Evolutionary conservation across 1,139 yeast species (phyloP).

Genomic region (Saccharomyces hybrid): DNA sequence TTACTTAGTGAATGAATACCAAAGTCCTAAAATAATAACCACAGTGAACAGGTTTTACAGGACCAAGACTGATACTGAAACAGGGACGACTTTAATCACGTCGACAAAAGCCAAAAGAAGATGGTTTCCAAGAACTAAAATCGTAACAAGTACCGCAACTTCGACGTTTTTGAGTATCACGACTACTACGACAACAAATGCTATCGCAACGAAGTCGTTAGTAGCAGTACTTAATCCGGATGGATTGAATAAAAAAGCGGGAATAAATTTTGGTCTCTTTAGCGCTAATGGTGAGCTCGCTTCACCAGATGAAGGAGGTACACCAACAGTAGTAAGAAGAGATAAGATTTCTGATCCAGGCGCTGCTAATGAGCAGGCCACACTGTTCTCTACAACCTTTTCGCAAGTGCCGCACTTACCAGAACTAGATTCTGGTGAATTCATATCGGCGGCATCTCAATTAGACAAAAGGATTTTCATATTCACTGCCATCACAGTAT

Average conservation of each 20-base stretch:
- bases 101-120: slow-evolving; percentile 13
- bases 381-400: neutral
- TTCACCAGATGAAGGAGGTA: neutral
- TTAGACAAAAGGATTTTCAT: slow-evolving; percentile 6
- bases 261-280: neutral
- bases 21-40: slow-evolving; percentile 4
- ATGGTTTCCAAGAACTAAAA: slow-evolving; percentile 13
- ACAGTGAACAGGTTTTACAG: slow-evolving; percentile 1
- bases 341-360: neutral
- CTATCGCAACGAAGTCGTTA: neutral
- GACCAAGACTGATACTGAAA: slow-evolving; percentile 11
- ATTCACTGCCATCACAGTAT: slow-evolving; percentile 8
- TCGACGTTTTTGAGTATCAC: slow-evolving; percentile 5
- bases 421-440: neutral
- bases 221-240: neutral
- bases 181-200: neutral
- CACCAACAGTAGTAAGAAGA: neutral
- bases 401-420: neutral
- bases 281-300: neutral
- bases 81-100: slow-evolving; percentile 8
- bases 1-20: slow-evolving; percentile 6
- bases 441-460: slow-evolving; percentile 9
- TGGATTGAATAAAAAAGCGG: neutral
- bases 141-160: slow-evolving; percentile 18
- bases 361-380: neutral